Base-by-base conservation (phyloP, 2,329 filamentous ascomycete species). In the Fusarium setosum region DNA sequence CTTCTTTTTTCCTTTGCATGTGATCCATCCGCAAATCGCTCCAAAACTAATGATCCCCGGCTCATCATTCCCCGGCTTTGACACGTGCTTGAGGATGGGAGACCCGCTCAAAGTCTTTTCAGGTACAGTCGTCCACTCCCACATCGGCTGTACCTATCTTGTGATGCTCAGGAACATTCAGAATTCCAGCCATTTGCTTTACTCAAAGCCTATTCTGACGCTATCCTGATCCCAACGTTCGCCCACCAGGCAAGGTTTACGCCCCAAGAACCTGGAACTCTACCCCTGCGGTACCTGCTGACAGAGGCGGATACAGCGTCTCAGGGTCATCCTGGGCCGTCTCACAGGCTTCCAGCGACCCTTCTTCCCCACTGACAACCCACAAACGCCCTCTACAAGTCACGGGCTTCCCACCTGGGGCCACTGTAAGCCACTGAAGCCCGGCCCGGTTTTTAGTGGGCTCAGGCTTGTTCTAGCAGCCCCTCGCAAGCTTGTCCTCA, bases 51-150 rank as follows among this genome's bases (percentile, higher is more conserved):
- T 55, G 49, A 34, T 34, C 47, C 52, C 23, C 24, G 42, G 52
- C 56, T 55, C 53, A 56, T 57, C 67, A 61, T 68, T 61, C 58
- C 54, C 67, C 65, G 56, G 66, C 52, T 71, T 59, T 72, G 70
- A 72, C 70, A 72, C 70, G 70, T 72, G 70, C 70, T 72, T 60
- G 61, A 45, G 55, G 44, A 56, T 50, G 31, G 41, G 49, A 34
- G 21, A 29, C 21, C 32, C 41, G 53, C 53, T n/a, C 18, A 50
- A n/a, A 20, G 40, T 29, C 37, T 51, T 59, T 56, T 68, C 55
- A 65, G 64, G 56, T 49, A 68, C 63, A 57, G 29, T 34, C 58
- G 35, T 8, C 26, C 9, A 9, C 12, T 29, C 26, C 26, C 26
- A 29, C 26, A 29, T 29, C 26, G 26, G 12, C 26, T 29, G 26